Evolutionary conservation across 169 alveolate species (phyloP).

Genomic region (Pseudocohnilembus persalinus): DNA sequence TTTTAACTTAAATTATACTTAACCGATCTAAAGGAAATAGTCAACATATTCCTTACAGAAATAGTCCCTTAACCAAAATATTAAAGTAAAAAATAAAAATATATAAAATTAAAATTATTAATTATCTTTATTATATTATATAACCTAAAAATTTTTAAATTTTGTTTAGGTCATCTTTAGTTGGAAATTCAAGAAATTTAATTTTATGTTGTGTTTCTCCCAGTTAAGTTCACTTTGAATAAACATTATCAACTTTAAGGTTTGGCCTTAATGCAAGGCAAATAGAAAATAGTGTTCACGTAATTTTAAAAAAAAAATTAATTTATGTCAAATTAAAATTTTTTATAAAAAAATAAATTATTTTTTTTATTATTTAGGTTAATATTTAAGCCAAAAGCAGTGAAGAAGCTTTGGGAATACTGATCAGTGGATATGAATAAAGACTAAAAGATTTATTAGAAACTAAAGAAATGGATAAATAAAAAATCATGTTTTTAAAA

Average conservation of each 20-base stretch:
- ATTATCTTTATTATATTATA: neutral
- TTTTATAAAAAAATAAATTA: neutral
- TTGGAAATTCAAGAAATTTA: constrained; percentile 75
- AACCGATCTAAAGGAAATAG: constrained; percentile 59
- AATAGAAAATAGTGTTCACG: constrained; percentile 63
- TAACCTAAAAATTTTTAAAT: neutral
- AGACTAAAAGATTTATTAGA: constrained; percentile 50
- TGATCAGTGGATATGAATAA: constrained; percentile 62
- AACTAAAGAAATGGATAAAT: too few relatives aligned
- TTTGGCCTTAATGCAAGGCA: constrained; percentile 74
- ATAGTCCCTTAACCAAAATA: constrained; percentile 74
- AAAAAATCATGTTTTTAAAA: too few relatives aligned
- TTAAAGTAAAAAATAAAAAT: constrained; percentile 20
- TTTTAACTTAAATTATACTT: constrained; percentile 68
- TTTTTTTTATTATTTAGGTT: neutral
- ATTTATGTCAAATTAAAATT: neutral
- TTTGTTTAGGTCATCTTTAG: constrained; percentile 53
- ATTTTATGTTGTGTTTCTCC: constrained; percentile 69
- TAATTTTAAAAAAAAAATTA: too few relatives aligned
- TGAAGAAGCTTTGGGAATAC: constrained; percentile 61
- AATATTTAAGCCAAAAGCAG: constrained; percentile 42
- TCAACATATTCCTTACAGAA: constrained; percentile 76
- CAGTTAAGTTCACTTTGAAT: constrained; percentile 56
- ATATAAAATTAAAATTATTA: too few relatives aligned
- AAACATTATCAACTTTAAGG: constrained; percentile 67